Conservation (phyloP, 176 grass and related monocot species). For the Hsuehochloa calcarea region DNA sequence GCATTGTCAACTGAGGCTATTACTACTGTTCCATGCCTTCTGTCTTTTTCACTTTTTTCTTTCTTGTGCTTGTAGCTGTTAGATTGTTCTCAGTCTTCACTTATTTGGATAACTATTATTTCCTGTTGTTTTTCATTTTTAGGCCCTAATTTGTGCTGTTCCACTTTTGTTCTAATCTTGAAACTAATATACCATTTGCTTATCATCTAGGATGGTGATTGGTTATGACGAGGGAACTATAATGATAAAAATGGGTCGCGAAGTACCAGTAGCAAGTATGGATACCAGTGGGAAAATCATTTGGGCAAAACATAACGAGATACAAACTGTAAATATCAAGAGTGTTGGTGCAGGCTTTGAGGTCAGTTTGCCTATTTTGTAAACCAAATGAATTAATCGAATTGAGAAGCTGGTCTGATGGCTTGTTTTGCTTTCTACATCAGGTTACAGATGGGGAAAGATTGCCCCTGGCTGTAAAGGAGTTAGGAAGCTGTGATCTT, state of each 20-base stretch:
- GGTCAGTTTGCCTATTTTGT: constrained; percentile 46
- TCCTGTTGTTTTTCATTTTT: neutral
- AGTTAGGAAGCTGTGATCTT: constrained; percentile 95
- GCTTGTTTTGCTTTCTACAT: constrained; percentile 31
- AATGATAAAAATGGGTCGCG: constrained; percentile 99
- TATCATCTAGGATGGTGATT: constrained; percentile 78
- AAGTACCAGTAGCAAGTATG: constrained; percentile 98
- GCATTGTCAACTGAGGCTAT: neutral
- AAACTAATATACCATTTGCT: constrained; percentile 1
- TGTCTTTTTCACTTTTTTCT: neutral
- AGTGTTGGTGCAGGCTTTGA: constrained; percentile 78
- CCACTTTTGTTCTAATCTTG: constrained; percentile 17
- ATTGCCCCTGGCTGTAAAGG: constrained; percentile 89
- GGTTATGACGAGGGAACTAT: constrained; percentile 96
- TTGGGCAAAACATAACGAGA: constrained; percentile 98
- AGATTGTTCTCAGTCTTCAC: constrained; percentile 20
- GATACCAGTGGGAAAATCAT: constrained; percentile 94
- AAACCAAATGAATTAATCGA: constrained; percentile 7
- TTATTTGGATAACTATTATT: constrained; percentile 15
- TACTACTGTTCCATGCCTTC: constrained; percentile 13
- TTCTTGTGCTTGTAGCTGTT: constrained; percentile 16
- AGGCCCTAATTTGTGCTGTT: neutral
- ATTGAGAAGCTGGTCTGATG: neutral
- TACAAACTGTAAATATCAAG: constrained; percentile 98
- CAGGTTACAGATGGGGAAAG: constrained; percentile 94